Evolutionary conservation across 1,284 basidiomycete genomes (phyloP).

Genomic region (Tilletia indica): DNA sequence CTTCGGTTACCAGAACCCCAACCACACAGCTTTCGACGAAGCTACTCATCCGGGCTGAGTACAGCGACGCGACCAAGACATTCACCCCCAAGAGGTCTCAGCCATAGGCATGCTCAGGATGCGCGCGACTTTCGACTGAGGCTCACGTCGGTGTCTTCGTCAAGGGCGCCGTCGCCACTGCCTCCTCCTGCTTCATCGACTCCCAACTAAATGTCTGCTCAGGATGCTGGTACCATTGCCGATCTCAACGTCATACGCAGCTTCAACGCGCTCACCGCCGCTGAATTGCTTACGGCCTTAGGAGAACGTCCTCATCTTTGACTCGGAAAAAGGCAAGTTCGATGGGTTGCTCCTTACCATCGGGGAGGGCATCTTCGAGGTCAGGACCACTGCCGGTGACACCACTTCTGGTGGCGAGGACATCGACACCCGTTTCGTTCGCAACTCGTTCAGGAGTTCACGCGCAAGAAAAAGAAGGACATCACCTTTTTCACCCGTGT

Average conservation of each 20-base stretch:
- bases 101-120: constrained; percentile 96
- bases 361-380: constrained; percentile 93
- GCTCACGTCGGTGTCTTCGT: constrained; percentile 94
- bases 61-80: constrained; percentile 45
- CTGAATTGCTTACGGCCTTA: constrained; percentile 95
- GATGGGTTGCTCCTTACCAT: constrained; percentile 97
- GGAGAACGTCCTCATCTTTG: constrained; percentile 94
- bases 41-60: constrained; percentile 52
- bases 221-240: constrained; percentile 95
- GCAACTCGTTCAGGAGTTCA: constrained; percentile 56
- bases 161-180: constrained; percentile 92
- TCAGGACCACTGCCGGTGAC: constrained; percentile 95
- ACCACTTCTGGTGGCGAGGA: constrained; percentile 99
- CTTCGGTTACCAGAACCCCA: no score
- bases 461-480: constrained; percentile 66
- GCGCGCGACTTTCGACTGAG: constrained; percentile 99
- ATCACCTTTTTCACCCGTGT: constrained; percentile 83
- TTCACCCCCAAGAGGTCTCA: constrained; percentile 74
- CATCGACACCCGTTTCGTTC: constrained; percentile 77
- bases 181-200: constrained; percentile 90
- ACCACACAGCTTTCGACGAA: constrained; percentile 92
- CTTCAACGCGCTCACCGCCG: constrained; percentile 98
- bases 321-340: constrained; percentile 97
- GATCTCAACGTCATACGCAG: constrained; percentile 94
- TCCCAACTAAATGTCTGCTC: constrained; percentile 97